A percentile compares a stretch with the other conserved stretches of the same genome.
Conservation (phyloP, 2,329 filamentous ascomycete genomes). For the Cladosporium oxysporum region DNA sequence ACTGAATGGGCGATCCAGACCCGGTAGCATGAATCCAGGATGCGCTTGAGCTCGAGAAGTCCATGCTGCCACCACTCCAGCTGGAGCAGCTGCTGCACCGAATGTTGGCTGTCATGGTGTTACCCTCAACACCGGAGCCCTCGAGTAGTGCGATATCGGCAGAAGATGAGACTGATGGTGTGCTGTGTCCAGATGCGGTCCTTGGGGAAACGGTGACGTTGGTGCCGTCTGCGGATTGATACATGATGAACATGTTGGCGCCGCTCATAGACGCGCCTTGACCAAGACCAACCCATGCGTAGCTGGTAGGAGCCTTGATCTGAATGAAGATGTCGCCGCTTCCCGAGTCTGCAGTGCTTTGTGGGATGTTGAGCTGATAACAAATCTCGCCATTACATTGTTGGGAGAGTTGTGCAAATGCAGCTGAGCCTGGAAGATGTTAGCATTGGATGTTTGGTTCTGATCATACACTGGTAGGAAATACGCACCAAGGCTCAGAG, state of each 20-base stretch:
- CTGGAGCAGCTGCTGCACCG: constrained; percentile 55
- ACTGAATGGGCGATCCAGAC: constrained; percentile 50
- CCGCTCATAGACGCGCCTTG: constrained; percentile 57
- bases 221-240: constrained; percentile 52
- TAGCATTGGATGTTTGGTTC: background rate
- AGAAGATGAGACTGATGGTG: constrained; percentile 46
- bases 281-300: constrained; percentile 58
- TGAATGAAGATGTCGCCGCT: constrained; percentile 61
- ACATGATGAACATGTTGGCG: constrained; percentile 62
- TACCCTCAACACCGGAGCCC: constrained; percentile 55
- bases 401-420: constrained; percentile 24
- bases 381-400: constrained; percentile 38
- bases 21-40: constrained; percentile 55
- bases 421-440: constrained; percentile 23
- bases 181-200: constrained; percentile 45
- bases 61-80: constrained; percentile 56
- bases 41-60: constrained; percentile 46
- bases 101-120: constrained; percentile 58
- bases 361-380: constrained; percentile 58
- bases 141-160: constrained; percentile 53
- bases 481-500: constrained; percentile 20
- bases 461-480: background rate
- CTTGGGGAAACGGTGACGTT: constrained; percentile 62
- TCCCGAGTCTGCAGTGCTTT: constrained; percentile 52
- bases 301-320: constrained; percentile 54